A percentile compares a stretch with the other conserved stretches of the same genome.
These are phyloP conservation scores for Dionaea muscipula DNA, from an alignment of 179 eudicot genomes.

Conservation along the genomic window DNA sequence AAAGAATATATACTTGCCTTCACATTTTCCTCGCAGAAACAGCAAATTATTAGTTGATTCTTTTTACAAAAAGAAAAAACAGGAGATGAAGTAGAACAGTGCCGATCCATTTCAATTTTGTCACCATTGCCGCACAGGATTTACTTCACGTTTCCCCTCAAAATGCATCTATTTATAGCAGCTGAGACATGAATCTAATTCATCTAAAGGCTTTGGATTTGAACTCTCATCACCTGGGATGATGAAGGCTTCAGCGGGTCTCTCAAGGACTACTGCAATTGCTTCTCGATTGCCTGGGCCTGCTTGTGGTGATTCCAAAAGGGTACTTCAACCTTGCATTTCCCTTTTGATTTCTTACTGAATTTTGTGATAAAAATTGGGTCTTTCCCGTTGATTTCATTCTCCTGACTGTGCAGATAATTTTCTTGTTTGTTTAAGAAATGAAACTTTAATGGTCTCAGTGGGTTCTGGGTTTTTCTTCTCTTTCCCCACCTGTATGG, in stretches of 20 bases:
- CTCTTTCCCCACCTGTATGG: too few relatives aligned
- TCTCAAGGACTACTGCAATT: conserved; percentile 10
- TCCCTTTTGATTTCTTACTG: background rate
- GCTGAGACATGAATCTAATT: background rate
- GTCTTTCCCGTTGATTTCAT: background rate
- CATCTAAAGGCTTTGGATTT: background rate
- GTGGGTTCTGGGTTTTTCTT: background rate
- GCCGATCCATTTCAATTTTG: background rate
- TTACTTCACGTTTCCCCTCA: background rate
- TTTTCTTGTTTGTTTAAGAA: background rate
- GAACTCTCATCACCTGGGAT: background rate
- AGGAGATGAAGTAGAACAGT: too few relatives aligned
- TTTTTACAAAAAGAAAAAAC: too few relatives aligned
- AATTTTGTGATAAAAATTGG: background rate
- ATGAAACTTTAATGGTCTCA: background rate
- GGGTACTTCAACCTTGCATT: conserved; percentile 12
- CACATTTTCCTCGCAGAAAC: too few relatives aligned
- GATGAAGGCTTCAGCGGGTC: conserved; percentile 13
- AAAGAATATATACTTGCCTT: too few relatives aligned
- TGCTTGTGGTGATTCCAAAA: conserved; percentile 12
- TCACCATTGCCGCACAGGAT: background rate
- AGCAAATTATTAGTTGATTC: too few relatives aligned
- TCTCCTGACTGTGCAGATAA: background rate
- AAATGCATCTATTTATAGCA: background rate
- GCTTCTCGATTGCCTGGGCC: background rate